Evolutionary conservation across 257 asterid genomes (phyloP), one percentile per base, ranked within the genome.

Genomic region (Petrea volubilis): DNA sequence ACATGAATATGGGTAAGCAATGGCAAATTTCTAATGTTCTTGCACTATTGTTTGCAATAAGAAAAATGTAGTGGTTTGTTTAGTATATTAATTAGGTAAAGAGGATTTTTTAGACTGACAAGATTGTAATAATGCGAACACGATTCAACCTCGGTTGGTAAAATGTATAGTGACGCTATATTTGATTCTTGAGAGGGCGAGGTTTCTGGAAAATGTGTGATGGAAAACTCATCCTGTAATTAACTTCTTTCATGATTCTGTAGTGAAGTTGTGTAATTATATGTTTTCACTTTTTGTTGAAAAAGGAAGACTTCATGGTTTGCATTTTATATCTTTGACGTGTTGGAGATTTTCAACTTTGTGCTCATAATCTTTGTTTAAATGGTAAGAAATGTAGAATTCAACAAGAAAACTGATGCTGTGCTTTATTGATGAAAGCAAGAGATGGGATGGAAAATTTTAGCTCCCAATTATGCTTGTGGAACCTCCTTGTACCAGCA

Each of bases 131-230:
- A 6, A 14, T 18, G 38, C 8, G n/a, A 28, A 10, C 40, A 4
- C 24, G 47, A 36, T 27, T 60, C 21, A 24, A n/a, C 24, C n/a
- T 13, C n/a, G 28, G 11, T 44, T 59, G 56, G 29, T n/a, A n/a
- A n/a, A n/a, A n/a, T 57, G 40, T 36, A 12, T 27, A 13, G 38
- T n/a, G 46, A 6, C 0, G 10, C 40, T 40, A 38, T 13, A 49
- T 68, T 49, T 33, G 68, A 49, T 36, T 51, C 43, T 43, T 46
- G 41, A 13, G 53, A 17, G 57, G 29, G 68, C 29, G 72, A 68
- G 68, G 41, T 27, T 31, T 47, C 21, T 17, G 46, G 49, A 51
- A n/a, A 41, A 8, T 58, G 52, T n/a, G 66, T 13, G 52, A 46
- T n/a, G 76, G 36, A 49, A 31, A 21, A 20, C 46, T 71, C 7